Evolutionary conservation across 2,329 filamentous ascomycete genomes (phyloP).

Genomic region (Nakataea oryzae): DNA sequence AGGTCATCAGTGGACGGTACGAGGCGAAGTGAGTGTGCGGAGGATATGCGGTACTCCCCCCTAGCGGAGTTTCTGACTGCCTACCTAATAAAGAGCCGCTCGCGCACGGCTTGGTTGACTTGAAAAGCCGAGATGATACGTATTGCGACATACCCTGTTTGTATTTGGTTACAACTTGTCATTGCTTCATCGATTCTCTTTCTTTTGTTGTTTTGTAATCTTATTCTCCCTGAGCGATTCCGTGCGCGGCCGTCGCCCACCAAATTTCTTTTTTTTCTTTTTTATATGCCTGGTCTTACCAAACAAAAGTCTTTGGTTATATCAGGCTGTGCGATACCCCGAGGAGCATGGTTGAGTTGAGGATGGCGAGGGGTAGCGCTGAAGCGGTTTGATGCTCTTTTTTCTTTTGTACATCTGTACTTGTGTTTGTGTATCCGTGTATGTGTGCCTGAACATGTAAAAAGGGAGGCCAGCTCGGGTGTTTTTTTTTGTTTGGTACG

Average conservation of each 20-base stretch:
- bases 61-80: not conserved
- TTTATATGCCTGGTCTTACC: not conserved
- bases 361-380: not conserved
- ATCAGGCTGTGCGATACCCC: not conserved
- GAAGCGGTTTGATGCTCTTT: conserved; percentile 7
- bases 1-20: conserved; percentile 68
- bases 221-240: not conserved
- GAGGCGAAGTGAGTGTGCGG: conserved; percentile 34
- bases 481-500: not conserved
- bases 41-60: not conserved
- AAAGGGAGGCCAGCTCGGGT: not conserved
- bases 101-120: not conserved
- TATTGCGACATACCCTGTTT: not conserved
- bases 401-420: not conserved
- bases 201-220: conserved; percentile 9
- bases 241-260: not conserved
- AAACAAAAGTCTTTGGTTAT: conserved; percentile 4
- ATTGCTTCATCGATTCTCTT: conserved; percentile 8
- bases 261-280: not conserved
- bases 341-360: not conserved
- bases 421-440: not conserved
- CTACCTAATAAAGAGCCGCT: not conserved
- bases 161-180: conserved; percentile 6
- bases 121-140: not conserved
- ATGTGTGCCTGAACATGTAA: not conserved